Conservation (phyloP, 2,329 filamentous ascomycete species). For the Xylaria digitata region DNA sequence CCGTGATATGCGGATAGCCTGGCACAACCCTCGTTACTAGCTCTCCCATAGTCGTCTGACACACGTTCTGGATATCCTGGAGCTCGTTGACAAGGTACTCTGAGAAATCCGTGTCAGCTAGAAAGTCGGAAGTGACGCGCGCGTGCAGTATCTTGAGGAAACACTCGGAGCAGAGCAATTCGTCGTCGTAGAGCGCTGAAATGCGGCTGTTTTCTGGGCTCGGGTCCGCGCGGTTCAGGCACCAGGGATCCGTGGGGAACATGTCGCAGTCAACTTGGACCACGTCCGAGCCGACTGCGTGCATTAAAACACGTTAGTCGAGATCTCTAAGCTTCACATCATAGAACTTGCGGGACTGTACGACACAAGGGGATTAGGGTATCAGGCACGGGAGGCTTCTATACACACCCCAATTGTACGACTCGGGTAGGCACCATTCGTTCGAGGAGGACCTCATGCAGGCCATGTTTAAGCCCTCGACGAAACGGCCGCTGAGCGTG, state of each 20-base stretch:
- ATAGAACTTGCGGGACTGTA: neutral
- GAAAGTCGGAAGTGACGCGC: neutral
- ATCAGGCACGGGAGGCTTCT: neutral
- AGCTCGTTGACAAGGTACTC: constrained; percentile 8
- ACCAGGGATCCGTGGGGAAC: too few species aligned
- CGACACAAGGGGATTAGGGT: neutral
- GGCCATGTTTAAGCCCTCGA: too few species aligned
- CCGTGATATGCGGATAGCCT: too few species aligned
- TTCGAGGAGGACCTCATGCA: too few species aligned
- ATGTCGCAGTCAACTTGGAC: too few species aligned
- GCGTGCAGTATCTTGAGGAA: neutral
- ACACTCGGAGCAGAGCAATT: constrained; percentile 2
- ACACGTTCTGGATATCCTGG: constrained; percentile 7
- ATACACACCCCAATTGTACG: neutral
- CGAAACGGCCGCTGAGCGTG: too few species aligned
- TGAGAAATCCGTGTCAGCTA: neutral
- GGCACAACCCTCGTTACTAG: too few species aligned
- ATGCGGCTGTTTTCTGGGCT: neutral
- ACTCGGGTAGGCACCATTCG: too few species aligned
- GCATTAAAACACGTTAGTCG: neutral
- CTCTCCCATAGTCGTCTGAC: neutral
- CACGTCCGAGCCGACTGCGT: neutral
- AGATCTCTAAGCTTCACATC: neutral
- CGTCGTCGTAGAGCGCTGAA: neutral
- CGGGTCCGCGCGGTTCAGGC: too few species aligned